Evolutionary conservation across 73 alveolate species (phyloP).

Genomic region (Tetrahymena borealis): DNA sequence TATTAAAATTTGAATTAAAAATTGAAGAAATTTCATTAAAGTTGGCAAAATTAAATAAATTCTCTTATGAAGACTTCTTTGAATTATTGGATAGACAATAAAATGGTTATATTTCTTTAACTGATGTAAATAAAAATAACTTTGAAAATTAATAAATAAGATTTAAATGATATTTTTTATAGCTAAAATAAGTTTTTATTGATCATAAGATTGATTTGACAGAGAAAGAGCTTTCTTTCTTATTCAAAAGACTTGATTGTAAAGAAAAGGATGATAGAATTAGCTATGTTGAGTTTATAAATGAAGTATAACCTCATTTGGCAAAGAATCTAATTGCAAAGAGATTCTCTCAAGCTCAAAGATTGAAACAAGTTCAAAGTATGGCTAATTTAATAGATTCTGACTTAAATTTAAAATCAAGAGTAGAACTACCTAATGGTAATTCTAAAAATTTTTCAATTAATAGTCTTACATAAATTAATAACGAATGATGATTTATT

Average conservation of each 20-base stretch:
- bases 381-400: not conserved
- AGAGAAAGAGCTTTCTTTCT: not conserved
- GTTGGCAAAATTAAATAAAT: not conserved
- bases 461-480: not conserved
- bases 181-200: not conserved
- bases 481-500: not conserved
- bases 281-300: not conserved
- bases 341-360: not conserved
- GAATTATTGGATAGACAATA: not conserved
- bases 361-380: not conserved
- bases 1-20: not conserved
- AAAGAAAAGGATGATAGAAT: not conserved
- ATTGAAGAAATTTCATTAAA: not conserved
- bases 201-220: not conserved
- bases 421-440: not conserved
- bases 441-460: not conserved
- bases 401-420: not conserved
- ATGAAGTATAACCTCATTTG: not conserved
- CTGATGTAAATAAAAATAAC: not conserved
- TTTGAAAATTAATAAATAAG: no score
- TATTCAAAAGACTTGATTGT: not conserved
- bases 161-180: not conserved
- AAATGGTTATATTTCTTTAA: not conserved
- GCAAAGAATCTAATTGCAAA: not conserved
- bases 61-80: not conserved